Base-by-base conservation (phyloP, 2,329 filamentous ascomycete species). In the Thermothelomyces thermophilus region DNA sequence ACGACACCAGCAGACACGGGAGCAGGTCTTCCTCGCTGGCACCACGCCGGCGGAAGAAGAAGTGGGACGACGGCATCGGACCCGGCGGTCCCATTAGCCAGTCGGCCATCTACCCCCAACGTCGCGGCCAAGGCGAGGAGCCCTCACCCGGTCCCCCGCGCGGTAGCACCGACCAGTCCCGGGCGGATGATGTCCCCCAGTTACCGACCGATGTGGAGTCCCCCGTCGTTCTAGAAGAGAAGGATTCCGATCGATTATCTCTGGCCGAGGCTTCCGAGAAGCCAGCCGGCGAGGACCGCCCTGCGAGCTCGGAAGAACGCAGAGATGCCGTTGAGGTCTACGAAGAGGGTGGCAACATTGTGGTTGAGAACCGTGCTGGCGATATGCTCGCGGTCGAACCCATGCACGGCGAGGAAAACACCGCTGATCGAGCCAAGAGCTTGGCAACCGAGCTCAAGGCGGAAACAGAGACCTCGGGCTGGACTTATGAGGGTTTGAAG, bases 21-120 rank as follows among this genome's bases (percentile, higher is more conserved):
- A 82, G 82, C 57, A 77, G 85, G 19, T 68, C 82, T 1, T 81
- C 80, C 1, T 83, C 80, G 54, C 70, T 70, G 64, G 78, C 71
- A 55, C 75, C 76, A n/a, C 76, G 78, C 48, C 79, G 82, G 53
- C 79, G 81, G 42, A 83, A 75, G 63, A 86, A 76, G 70, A 83
- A 76, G 65, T 84, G 80, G 74, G 84, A 88, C 55, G 78, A 80
- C 53, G 83, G 78, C n/a, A 77, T 80, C 58, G 86, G 83, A 2
- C 84, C 87, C 3, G 93, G 93, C 54, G 93, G 93, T 0, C 93
- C 90, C 3, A 85, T 97, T 58, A 87, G 80, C 53, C 83, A 94
- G 62, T 95, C 91, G 31, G 93, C 93, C 20, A 96, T 97, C 59
- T 83, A 80, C 57, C 93, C 93, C 2, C 71, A 73, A 51, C 72